phyloP scores from a whole-genome alignment of 2,329 filamentous ascomycete genomes.

The Tolypocladium tropicale region DNA sequence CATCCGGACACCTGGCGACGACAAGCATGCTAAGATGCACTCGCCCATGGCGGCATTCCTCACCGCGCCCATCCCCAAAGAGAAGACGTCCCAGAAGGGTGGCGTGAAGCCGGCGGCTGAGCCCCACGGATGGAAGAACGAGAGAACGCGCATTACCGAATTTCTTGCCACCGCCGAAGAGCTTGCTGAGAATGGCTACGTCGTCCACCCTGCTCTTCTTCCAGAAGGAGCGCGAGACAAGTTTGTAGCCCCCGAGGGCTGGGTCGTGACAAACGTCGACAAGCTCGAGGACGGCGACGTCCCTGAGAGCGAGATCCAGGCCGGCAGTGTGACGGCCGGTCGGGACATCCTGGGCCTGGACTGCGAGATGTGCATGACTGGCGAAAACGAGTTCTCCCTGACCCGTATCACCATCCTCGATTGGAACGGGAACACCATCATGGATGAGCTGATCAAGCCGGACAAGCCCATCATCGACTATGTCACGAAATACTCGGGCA shows the following conservation, averaged over 20 bases:
- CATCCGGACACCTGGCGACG: slow-evolving; percentile 76
- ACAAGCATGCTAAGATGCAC: slow-evolving; percentile 68
- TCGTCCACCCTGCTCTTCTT: slow-evolving; percentile 71
- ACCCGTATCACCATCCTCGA: slow-evolving; percentile 79
- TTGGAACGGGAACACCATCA: slow-evolving; percentile 72
- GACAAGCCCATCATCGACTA: slow-evolving; percentile 84
- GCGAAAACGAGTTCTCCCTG: slow-evolving; percentile 67
- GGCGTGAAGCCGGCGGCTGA: slow-evolving; percentile 51
- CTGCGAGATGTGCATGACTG: slow-evolving; percentile 95
- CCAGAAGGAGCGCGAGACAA: slow-evolving; percentile 44
- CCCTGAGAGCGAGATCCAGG: slow-evolving; percentile 60
- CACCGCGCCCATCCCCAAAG: slow-evolving; percentile 60
- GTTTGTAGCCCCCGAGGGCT: slow-evolving; percentile 54
- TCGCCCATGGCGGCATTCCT: slow-evolving; percentile 83
- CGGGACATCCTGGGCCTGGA: slow-evolving; percentile 74
- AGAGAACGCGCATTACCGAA: slow-evolving; percentile 71
- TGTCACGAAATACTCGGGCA: slow-evolving; percentile 83
- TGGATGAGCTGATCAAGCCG: slow-evolving; percentile 91
- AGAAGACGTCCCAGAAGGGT: slow-evolving; percentile 46
- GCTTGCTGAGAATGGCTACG: slow-evolving; percentile 72
- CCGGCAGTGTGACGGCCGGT: slow-evolving; percentile 76
- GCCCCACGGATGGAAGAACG: slow-evolving; percentile 58
- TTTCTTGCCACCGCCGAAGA: slow-evolving; percentile 66
- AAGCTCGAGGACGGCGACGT: slow-evolving; percentile 56
- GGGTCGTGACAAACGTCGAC: slow-evolving; percentile 69